Evolutionary conservation across 164 flowering plant species (phyloP), one percentile per base, ranked within the genome.

Genomic region (Euptelea pleiosperma): DNA sequence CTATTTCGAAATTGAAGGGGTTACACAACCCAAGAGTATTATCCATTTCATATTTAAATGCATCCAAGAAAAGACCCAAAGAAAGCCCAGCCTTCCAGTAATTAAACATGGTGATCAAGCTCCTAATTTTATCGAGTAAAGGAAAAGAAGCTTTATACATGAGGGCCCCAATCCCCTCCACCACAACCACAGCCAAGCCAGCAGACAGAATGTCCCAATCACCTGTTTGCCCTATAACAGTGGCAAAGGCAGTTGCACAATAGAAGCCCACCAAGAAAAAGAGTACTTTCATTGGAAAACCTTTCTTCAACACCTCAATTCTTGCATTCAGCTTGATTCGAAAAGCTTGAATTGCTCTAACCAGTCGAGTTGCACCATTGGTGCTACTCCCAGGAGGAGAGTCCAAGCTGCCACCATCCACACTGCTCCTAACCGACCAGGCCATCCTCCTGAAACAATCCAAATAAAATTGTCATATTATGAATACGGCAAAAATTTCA

Each of bases 201-300:
- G 98, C 96, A 66, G 98, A 89, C 0, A 89, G 76, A 45, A 93
- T 81, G 71, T 93, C 98, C 98, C 97, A 93, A 52, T 93, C 98
- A 50, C 97, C 98, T 1, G 97, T 89, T 74, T 92, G 98, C 55
- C 98, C 98, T 44, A 92, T 92, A 18, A 89, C 91, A 16, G 98
- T 92, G 12, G 98, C 80, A 69, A 87, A 92, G 18, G 96, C 98
- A 33, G 98, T 89, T 30, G 98, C 96, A 71, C 91, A 84, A 57
- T 92, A 92, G 58, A 93, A 84, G 0, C 98, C 98, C 42, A 75
- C 84, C 75, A 93, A 83, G 82, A 93, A 86, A 56, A 82, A 89
- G 24, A 93, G 78, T 49, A 93, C 40, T 56, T 93, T 93, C 75
- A 75, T 57, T 0, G 96, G 96, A 55, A 89, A 77, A 62, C 78